Conservation (phyloP, 225 moss, liverwort and hornwort species). For the Lunularia cruciata region DNA sequence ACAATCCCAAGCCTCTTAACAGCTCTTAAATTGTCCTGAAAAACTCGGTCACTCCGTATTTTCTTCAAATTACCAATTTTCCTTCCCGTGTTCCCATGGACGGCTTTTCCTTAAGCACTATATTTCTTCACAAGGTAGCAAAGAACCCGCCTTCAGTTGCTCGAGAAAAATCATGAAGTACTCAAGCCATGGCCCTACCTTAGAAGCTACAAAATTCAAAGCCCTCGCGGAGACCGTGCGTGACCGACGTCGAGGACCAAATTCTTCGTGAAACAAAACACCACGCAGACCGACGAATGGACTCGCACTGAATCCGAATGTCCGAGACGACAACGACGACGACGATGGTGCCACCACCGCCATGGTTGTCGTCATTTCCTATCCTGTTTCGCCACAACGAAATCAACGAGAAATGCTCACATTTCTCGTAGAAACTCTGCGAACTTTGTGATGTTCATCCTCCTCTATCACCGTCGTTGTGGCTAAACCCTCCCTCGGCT, state of each 20-base stretch:
- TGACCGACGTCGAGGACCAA: neutral
- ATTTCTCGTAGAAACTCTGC: too few relatives aligned
- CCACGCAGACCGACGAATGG: neutral
- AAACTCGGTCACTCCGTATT: neutral
- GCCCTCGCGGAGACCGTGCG: neutral
- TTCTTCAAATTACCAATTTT: neutral
- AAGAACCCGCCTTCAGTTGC: neutral
- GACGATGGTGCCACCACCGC: neutral
- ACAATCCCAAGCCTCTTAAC: too few relatives aligned
- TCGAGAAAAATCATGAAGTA: too few relatives aligned
- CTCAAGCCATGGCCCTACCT: slow-evolving; percentile 10
- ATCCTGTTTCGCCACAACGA: too few relatives aligned
- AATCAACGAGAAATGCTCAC: too few relatives aligned
- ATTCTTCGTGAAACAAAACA: neutral
- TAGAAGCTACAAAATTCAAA: neutral
- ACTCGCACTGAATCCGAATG: neutral
- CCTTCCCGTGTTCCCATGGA: too few relatives aligned
- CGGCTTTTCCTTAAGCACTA: too few relatives aligned
- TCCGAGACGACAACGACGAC: neutral
- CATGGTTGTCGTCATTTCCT: neutral
- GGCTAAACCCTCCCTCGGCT: too few relatives aligned
- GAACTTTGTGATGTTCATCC: too few relatives aligned
- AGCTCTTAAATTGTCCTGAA: neutral
- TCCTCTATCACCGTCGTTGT: too few relatives aligned
- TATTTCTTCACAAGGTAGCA: too few relatives aligned